These are phyloP conservation scores for Poterioochromonas sp. DNA, from an alignment of 352 stramenopile species.

Conservation along the genomic window DNA sequence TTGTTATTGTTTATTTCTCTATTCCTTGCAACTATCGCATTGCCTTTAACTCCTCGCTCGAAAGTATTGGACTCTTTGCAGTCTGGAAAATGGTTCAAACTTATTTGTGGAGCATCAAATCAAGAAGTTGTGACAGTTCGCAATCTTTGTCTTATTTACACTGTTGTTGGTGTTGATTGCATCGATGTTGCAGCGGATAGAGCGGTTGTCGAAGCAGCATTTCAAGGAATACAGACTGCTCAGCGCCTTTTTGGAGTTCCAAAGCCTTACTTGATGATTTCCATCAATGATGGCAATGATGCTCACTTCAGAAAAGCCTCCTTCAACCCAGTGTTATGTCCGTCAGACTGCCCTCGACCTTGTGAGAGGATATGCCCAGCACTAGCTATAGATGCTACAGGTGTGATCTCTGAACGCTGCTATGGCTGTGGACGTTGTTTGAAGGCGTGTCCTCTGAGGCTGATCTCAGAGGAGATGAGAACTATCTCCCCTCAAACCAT, in stretches of 20 bases:
- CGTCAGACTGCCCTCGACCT: slow-evolving; percentile 41
- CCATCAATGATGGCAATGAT: slow-evolving; percentile 46
- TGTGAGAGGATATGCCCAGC: slow-evolving; percentile 46
- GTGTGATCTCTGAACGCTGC: slow-evolving; percentile 39
- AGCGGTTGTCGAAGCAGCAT: slow-evolving; percentile 41
- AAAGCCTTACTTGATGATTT: slow-evolving; percentile 46
- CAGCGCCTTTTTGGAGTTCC: slow-evolving; percentile 35
- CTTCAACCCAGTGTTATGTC: slow-evolving; percentile 42
- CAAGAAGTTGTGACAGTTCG: slow-evolving; percentile 41
- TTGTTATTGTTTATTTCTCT: too few relatives aligned
- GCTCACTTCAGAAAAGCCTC: slow-evolving; percentile 45
- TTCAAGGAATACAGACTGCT: slow-evolving; percentile 32
- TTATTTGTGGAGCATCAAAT: slow-evolving; percentile 47
- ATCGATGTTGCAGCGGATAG: slow-evolving; percentile 43
- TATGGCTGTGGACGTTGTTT: slow-evolving; percentile 47
- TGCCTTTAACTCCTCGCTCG: too few relatives aligned
- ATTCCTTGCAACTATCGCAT: too few relatives aligned
- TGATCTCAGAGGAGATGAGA: slow-evolving; percentile 41
- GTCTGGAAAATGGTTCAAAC: slow-evolving; percentile 44
- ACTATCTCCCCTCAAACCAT: slow-evolving; percentile 3
- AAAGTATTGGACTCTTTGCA: background rate
- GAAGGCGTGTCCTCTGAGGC: slow-evolving; percentile 42
- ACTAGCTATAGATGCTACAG: slow-evolving; percentile 37
- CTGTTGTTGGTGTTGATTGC: slow-evolving; percentile 45
- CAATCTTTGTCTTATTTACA: slow-evolving; percentile 45